Conservation (phyloP, 1,284 basidiomycete genomes). For the Fistulina hepatica region DNA sequence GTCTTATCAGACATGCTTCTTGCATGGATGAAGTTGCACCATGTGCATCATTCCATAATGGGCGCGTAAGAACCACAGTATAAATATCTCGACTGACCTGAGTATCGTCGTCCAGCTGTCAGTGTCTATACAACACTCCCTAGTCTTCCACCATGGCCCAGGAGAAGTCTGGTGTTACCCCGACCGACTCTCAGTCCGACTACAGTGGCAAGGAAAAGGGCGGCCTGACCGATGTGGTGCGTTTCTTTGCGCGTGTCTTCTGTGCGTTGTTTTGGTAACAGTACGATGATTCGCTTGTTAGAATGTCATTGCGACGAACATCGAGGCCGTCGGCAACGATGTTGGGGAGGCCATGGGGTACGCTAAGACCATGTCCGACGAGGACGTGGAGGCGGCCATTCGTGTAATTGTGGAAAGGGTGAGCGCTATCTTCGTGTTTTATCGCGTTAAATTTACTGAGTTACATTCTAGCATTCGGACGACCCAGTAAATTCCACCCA, state of each 20-base stretch:
- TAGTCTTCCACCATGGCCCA: no score
- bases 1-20: no score
- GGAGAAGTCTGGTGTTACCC: no score
- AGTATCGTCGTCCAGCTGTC: no score
- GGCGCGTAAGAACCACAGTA: no score
- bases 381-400: conserved; percentile 8
- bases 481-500: conserved; percentile 7
- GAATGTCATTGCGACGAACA: conserved; percentile 3
- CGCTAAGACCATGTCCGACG: conserved; percentile 8
- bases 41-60: no score
- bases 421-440: background rate
- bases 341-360: conserved; percentile 8
- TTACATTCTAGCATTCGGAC: conserved; percentile 5
- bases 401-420: conserved; percentile 9
- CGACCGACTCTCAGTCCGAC: no score
- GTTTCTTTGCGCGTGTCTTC: background rate
- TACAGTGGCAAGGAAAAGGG: no score
- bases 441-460: background rate
- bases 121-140: no score
- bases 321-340: conserved; percentile 7
- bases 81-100: no score
- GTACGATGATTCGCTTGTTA: background rate
- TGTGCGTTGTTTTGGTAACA: background rate
- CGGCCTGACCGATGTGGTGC: conserved; percentile 6
- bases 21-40: no score